phyloP scores from a whole-genome alignment of 768 basidiomycete species.

The Chiua virens region DNA sequence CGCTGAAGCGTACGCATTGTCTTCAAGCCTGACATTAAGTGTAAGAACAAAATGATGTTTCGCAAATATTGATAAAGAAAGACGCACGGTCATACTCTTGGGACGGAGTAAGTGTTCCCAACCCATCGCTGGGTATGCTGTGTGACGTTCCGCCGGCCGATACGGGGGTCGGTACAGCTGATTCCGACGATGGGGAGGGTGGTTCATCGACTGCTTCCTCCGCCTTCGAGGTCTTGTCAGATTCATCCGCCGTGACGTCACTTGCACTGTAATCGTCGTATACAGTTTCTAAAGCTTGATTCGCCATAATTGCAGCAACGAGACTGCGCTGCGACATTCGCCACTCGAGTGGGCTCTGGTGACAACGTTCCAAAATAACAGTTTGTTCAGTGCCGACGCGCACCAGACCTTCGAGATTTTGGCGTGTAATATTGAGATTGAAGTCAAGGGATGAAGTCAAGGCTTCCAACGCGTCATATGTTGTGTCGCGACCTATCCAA shows the following conservation, averaged over 20 bases:
- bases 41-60: not conserved
- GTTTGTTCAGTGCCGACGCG: conserved; percentile 41
- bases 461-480: conserved; percentile 31
- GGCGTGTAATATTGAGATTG: conserved; percentile 36
- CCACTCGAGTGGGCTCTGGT: conserved; percentile 46
- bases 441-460: conserved; percentile 31
- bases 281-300: conserved; percentile 17
- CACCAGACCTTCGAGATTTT: conserved; percentile 40
- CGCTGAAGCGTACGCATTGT: conserved; percentile 19
- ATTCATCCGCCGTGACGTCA: conserved; percentile 9
- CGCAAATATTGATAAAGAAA: not conserved
- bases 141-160: conserved; percentile 11
- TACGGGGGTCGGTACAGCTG: conserved; percentile 8
- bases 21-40: conserved; percentile 12
- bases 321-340: conserved; percentile 44
- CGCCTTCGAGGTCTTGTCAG: conserved; percentile 10
- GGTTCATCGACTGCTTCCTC: conserved; percentile 2
- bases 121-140: not conserved
- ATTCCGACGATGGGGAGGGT: not conserved
- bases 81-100: conserved; percentile 22
- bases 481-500: conserved; percentile 19
- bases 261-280: conserved; percentile 13
- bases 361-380: conserved; percentile 35
- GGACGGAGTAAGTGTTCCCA: not conserved
- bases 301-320: conserved; percentile 25